phyloP scores from a whole-genome alignment of 192 early-diverging fungal species.

The Chytriomyces sp. region DNA sequence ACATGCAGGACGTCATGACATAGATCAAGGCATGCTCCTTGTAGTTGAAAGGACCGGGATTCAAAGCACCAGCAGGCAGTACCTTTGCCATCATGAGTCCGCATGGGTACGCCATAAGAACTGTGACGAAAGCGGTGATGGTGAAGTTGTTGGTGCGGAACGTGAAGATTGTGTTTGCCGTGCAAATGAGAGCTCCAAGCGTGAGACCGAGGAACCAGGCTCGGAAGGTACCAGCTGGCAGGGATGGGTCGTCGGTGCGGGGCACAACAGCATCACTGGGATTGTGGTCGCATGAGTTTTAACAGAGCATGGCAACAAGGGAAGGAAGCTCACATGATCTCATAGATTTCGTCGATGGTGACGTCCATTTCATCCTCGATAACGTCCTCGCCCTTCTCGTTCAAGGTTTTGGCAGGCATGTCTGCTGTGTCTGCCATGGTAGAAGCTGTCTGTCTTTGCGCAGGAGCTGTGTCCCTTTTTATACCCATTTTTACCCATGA shows the following conservation, averaged over 20 bases:
- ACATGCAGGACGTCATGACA: constrained; percentile 25
- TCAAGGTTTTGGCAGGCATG: no score
- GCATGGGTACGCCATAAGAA: constrained; percentile 73
- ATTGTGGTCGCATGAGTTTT: no score
- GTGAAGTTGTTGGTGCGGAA: constrained; percentile 39
- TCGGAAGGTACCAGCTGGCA: constrained; percentile 76
- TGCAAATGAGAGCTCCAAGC: constrained; percentile 35
- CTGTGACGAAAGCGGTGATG: constrained; percentile 71
- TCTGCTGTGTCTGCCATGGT: no score
- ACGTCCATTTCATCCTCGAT: no score
- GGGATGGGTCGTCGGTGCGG: constrained; percentile 63
- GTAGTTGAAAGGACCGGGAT: constrained; percentile 59
- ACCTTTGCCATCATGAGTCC: constrained; percentile 60
- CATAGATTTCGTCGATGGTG: no score
- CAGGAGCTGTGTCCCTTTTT: no score
- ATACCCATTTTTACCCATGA: no score
- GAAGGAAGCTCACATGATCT: no score
- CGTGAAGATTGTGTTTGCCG: constrained; percentile 36
- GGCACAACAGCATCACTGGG: no score
- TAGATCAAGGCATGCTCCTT: constrained; percentile 59
- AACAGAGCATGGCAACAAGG: no score
- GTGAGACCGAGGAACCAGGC: constrained; percentile 52
- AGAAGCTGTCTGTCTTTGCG: no score
- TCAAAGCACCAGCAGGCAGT: constrained; percentile 55
- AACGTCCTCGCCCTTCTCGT: no score